These are phyloP conservation scores for Haematococcus lacustris DNA, from an alignment of 139 green algal species.

Conservation along the genomic window DNA sequence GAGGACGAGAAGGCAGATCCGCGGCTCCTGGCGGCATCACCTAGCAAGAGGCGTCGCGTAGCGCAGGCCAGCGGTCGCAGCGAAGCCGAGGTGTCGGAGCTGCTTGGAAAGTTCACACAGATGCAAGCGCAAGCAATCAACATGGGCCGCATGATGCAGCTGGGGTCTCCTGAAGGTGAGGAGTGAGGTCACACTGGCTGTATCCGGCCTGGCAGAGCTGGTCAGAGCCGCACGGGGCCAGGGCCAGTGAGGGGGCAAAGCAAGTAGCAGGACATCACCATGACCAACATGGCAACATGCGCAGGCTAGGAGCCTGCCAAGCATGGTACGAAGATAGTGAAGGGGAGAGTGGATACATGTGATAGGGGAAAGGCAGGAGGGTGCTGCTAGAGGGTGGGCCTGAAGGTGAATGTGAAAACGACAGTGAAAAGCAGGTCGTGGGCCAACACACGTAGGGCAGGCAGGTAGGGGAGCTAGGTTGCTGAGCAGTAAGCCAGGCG, in stretches of 20 bases:
- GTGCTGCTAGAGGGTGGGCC: not conserved
- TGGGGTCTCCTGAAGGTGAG: conserved; percentile 10
- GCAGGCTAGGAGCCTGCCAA: not conserved
- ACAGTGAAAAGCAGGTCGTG: not conserved
- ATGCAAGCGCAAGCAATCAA: conserved; percentile 70
- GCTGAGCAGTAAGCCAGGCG: not conserved
- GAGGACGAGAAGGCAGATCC: conserved; percentile 25
- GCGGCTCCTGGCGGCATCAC: not conserved
- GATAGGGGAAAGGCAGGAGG: not conserved
- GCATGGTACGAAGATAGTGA: not conserved
- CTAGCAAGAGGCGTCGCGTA: not conserved
- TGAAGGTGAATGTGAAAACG: not conserved
- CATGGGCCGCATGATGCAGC: conserved; percentile 72
- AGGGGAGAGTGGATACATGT: not conserved
- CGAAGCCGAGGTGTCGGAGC: conserved; percentile 63
- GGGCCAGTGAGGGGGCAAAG: too few relatives aligned
- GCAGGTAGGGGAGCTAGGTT: not conserved
- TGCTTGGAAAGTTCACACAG: conserved; percentile 71
- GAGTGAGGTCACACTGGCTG: too few relatives aligned
- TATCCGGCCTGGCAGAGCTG: too few relatives aligned
- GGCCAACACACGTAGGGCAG: not conserved
- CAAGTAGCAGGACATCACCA: too few relatives aligned
- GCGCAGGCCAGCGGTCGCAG: conserved; percentile 42
- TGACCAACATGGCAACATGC: too few relatives aligned
- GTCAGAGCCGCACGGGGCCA: too few relatives aligned